phyloP scores from a whole-genome alignment of 2,329 filamentous ascomycete genomes.

The Talaromyces rugulosus region DNA sequence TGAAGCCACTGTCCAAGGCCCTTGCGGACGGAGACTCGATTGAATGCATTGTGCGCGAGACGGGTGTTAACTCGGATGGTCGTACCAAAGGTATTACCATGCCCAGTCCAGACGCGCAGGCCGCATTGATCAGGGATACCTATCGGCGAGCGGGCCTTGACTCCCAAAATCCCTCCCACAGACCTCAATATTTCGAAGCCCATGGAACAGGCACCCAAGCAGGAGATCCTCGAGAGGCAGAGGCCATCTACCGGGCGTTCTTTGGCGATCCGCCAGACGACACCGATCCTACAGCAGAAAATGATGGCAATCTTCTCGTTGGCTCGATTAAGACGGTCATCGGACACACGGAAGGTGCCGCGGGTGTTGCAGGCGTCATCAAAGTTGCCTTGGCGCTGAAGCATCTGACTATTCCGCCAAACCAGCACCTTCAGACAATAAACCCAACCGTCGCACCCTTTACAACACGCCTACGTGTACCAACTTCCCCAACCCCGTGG shows the following conservation, averaged over 20 bases:
- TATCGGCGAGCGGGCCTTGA: constrained; percentile 35
- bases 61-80: constrained; percentile 29
- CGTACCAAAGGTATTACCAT: constrained; percentile 25
- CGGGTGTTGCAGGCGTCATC: constrained; percentile 23
- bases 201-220: constrained; percentile 35
- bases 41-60: constrained; percentile 30
- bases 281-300: no score
- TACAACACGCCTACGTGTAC: no score
- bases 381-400: constrained; percentile 32
- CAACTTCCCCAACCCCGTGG: no score
- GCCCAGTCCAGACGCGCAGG: constrained; percentile 30
- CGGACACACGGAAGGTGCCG: constrained; percentile 30
- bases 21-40: constrained; percentile 42
- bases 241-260: neutral
- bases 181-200: constrained; percentile 32
- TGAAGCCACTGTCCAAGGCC: constrained; percentile 48
- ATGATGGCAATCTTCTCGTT: constrained; percentile 12
- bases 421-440: constrained; percentile 23
- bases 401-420: constrained; percentile 24
- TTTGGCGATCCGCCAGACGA: neutral
- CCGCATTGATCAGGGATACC: constrained; percentile 29
- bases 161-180: constrained; percentile 8
- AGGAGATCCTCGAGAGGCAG: constrained; percentile 20
- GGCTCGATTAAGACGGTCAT: constrained; percentile 30
- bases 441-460: constrained; percentile 16